A percentile compares a stretch with the other conserved stretches of the same genome.
Evolutionary conservation across 2,329 filamentous ascomycete genomes (phyloP).

Genomic region (Cladophialophora psammophila): DNA sequence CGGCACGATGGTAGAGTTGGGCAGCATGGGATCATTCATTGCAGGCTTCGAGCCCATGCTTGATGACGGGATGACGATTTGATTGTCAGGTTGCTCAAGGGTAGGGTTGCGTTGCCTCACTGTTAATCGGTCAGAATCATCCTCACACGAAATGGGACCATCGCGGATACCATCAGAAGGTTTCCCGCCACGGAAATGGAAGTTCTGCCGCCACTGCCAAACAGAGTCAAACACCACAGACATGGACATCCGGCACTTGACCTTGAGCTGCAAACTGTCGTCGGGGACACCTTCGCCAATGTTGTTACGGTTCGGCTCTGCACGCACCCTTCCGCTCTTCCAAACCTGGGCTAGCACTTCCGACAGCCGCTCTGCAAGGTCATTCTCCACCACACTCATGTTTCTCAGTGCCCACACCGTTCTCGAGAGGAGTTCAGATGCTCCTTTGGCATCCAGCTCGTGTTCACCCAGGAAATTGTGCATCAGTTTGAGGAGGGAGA

Average conservation of each 20-base stretch:
- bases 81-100: conserved; percentile 28
- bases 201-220: conserved; percentile 71
- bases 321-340: conserved; percentile 56
- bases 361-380: conserved; percentile 68
- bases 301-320: conserved; percentile 41
- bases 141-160: not conserved
- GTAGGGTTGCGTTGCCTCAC: conserved; percentile 28
- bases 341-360: conserved; percentile 72
- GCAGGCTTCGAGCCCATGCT: conserved; percentile 7
- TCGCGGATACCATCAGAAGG: conserved; percentile 46
- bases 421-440: conserved; percentile 64
- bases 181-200: conserved; percentile 70
- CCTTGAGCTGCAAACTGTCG: conserved; percentile 64
- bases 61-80: conserved; percentile 19
- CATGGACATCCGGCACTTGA: conserved; percentile 72
- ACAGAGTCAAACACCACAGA: conserved; percentile 72
- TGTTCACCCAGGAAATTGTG: conserved; percentile 69
- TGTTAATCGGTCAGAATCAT: conserved; percentile 12
- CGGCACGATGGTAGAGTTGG: conserved; percentile 33
- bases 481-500: conserved; percentile 69
- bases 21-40: conserved; percentile 31
- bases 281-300: conserved; percentile 34
- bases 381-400: conserved; percentile 68
- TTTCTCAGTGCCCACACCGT: conserved; percentile 66
- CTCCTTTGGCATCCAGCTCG: conserved; percentile 57